A percentile compares a stretch with the other conserved stretches of the same genome.
These are phyloP conservation scores for Didymella pinodella DNA, from an alignment of 2,329 filamentous ascomycete species.

Conservation along the genomic window DNA sequence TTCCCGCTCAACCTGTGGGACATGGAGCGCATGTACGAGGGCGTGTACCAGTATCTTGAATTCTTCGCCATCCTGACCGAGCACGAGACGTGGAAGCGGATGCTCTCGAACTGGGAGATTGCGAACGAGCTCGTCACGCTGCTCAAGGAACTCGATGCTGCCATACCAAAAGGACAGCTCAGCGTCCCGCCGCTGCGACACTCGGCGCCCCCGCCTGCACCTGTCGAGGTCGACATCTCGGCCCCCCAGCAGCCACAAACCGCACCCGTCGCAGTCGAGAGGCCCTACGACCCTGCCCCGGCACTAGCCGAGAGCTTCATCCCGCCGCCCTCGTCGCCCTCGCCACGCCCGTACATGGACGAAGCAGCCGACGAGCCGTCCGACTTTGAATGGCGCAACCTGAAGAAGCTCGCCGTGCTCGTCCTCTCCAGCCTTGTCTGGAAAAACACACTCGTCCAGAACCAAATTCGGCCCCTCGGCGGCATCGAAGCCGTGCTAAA, in stretches of 20 bases:
- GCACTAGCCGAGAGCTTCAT: conserved; percentile 56
- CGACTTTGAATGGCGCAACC: conserved; percentile 77
- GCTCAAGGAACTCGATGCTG: conserved; percentile 84
- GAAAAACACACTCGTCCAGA: conserved; percentile 83
- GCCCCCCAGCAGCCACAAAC: conserved; percentile 17
- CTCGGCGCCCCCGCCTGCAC: conserved; percentile 43
- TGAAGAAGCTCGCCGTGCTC: conserved; percentile 91
- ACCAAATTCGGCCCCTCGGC: conserved; percentile 83
- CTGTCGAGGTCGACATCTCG: conserved; percentile 28
- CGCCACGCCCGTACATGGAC: conserved; percentile 57
- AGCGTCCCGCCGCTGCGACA: conserved; percentile 66
- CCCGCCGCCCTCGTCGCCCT: conserved; percentile 46
- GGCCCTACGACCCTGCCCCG: conserved; percentile 67
- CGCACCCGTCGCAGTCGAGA: conserved; percentile 63
- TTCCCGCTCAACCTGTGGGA: conserved; percentile 97
- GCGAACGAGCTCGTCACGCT: conserved; percentile 88
- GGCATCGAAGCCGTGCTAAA: conserved; percentile 88
- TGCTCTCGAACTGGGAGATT: conserved; percentile 91
- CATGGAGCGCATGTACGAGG: conserved; percentile 96
- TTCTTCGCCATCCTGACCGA: conserved; percentile 91
- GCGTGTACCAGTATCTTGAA: conserved; percentile 91
- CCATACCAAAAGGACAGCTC: conserved; percentile 72
- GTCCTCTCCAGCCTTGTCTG: conserved; percentile 90
- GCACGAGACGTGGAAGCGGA: conserved; percentile 79
- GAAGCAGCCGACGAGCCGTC: conserved; percentile 65